These are phyloP conservation scores for Clarkia xantiana DNA, from an alignment of 345 rosid genomes.

Conservation along the genomic window DNA sequence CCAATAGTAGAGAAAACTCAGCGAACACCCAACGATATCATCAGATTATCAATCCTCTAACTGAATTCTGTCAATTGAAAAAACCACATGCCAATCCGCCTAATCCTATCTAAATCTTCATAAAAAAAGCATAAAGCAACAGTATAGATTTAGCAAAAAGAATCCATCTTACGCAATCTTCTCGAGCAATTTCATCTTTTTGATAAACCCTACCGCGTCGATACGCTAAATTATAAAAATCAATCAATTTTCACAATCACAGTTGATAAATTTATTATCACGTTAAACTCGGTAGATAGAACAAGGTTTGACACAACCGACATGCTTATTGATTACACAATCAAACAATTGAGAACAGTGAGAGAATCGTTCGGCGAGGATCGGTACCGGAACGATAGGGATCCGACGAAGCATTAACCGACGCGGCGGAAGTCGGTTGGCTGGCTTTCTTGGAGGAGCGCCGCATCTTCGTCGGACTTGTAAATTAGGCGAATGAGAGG, in stretches of 20 bases:
- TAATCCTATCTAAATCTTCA: not conserved
- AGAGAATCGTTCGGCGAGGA: not conserved
- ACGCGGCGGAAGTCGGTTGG: constrained; percentile 54
- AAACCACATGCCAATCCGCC: not conserved
- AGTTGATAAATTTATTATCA: no score
- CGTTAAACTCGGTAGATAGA: no score
- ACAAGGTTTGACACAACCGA: no score
- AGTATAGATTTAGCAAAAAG: not conserved
- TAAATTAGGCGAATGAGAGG: constrained; percentile 6
- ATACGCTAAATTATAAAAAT: no score
- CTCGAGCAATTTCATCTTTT: no score
- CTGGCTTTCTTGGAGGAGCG: constrained; percentile 70
- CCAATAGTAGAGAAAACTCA: no score
- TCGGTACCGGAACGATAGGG: constrained; percentile 76
- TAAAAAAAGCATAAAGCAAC: not conserved
- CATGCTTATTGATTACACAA: not conserved
- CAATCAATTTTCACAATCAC: no score
- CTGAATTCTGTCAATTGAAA: not conserved
- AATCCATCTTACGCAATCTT: not conserved
- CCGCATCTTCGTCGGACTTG: constrained; percentile 51
- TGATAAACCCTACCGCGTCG: no score
- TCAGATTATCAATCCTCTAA: no score
- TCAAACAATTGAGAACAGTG: not conserved
- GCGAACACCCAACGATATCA: no score
- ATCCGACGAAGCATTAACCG: constrained; percentile 56